Base-by-base conservation (phyloP, 2,329 filamentous ascomycete genomes). In the Exutisphaerella laricina region DNA sequence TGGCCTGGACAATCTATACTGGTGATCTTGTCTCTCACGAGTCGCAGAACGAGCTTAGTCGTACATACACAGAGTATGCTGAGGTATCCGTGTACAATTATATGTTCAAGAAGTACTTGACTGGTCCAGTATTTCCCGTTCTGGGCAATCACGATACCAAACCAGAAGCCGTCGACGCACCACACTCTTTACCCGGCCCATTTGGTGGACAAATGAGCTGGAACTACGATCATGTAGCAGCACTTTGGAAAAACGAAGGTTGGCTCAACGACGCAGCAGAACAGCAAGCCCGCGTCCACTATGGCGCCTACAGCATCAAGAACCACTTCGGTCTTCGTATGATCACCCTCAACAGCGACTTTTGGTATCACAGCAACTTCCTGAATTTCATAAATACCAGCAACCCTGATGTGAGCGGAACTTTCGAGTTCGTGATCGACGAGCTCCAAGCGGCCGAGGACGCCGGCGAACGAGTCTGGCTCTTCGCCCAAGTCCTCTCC, bases 61-160 rank as follows among this genome's bases (percentile, higher is more conserved):
- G 66, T 23, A 68, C 65, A 1, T 79, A 77, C 44, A 65, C 71
- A 8, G 69, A 77, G 50, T 77, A 78, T 49, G 66, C 72, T 1
- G 74, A 79, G 58, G 66, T 66, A 1, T 70, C 70, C 36, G 60
- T 79, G 25, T 78, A 71, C 57, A 28, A 49, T 4, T 64, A 69
- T 18, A 71, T 80, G 67, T 69, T 80, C 58, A 76, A 77, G 53
- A 60, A 66, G 4, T 79, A 77, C 50, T 66, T 80, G 25, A 71
- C 70, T 3, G 73, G 74, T 0, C 75, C 77, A 3, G 69, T 80
- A 3, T 80, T 77, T 46, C 61, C 71, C 1, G 74, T 72, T 0
- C 66, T 80, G 1, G 77, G 77, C 2, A 79, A 79, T 48, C 76
- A 79, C 43, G 76, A 79, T 53, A 72, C 67, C 8, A 75, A 68